Conservation (phyloP, 805 yeast species). For the Candida oleophila region DNA sequence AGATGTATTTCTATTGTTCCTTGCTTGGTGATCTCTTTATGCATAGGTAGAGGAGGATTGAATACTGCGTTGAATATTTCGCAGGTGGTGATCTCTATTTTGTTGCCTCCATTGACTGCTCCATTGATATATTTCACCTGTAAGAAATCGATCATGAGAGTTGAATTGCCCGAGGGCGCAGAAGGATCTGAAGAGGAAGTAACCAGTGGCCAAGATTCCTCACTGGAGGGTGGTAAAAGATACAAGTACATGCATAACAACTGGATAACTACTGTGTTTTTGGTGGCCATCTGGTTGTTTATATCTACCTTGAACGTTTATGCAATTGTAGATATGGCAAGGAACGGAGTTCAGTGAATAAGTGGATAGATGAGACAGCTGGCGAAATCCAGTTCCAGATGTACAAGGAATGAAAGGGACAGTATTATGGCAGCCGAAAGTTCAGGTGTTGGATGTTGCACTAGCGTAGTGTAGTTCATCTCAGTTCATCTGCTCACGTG, state of each 20-base stretch:
- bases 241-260: slow-evolving; percentile 61
- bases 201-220: slow-evolving; percentile 10
- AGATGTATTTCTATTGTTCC: slow-evolving; percentile 80
- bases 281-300: slow-evolving; percentile 64
- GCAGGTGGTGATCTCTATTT: slow-evolving; percentile 78
- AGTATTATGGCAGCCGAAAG: too few relatives aligned
- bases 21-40: slow-evolving; percentile 67
- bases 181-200: not conserved
- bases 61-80: slow-evolving; percentile 75
- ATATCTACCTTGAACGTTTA: slow-evolving; percentile 72
- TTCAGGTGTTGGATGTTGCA: too few relatives aligned
- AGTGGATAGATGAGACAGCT: not conserved
- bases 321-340: slow-evolving; percentile 44
- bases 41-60: slow-evolving; percentile 73
- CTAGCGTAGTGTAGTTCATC: too few relatives aligned
- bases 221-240: slow-evolving; percentile 16
- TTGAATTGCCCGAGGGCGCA: slow-evolving; percentile 32
- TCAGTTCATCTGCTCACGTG: too few relatives aligned
- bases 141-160: slow-evolving; percentile 64
- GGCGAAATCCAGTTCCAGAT: not conserved
- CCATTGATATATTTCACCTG: slow-evolving; percentile 85
- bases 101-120: slow-evolving; percentile 81
- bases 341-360: slow-evolving; percentile 23
- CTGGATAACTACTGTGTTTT: slow-evolving; percentile 52
- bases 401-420: not conserved